Base-by-base conservation (phyloP, 2,329 filamentous ascomycete genomes). In the Byssoonygena ceratinophila region DNA sequence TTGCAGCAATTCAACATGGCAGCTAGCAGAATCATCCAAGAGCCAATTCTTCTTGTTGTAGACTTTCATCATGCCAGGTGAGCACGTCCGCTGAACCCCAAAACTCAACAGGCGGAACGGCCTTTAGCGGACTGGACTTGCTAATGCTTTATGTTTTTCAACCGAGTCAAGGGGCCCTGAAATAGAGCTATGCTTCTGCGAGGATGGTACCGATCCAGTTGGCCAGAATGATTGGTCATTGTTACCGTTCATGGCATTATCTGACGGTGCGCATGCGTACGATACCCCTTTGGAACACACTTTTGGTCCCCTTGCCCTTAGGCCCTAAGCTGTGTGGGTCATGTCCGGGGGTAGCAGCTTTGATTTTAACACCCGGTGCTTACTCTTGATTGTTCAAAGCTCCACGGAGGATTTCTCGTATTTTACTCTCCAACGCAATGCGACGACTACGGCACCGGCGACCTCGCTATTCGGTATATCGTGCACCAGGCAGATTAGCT, bases 391-490 rank as follows among this genome's bases (percentile, higher is more conserved):
- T 46, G 22, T 16, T 31, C 6, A 18, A 5, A 92, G 87, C 52
- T 83, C 87, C 20, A 85, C 84, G 54, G 92, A 98, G 71, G 92
- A 97, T 71, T 98, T 97, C 74, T 96, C 90, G 48, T 98, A 98
- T 73, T 98, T 98, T 68, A 97, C 91, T 7, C 81, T 98, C 48
- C 77, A 88, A 54, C 80, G 81, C 51, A 71, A 71, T 56, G 66
- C 66, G 44, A 72, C 71, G 8, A 49, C 65, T 1, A 62, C 61
- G 1, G 23, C 34, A 29, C 79, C 83, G 5, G 80, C 82, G 27
- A 89, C 87, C 1, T 94, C 88, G 22, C 80, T 98, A 20, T 98
- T 98, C 66, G 92, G 92, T 57, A 96, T 98, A 64, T 86, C 89
- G 16, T 98, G 92, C 68, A 95, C 91, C 14, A 80, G 91, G 55